Percentiles rank a stretch among this genome's conserved stretches.
These are phyloP conservation scores for Suillus discolor DNA, from an alignment of 768 basidiomycete genomes.

Conservation along the genomic window DNA sequence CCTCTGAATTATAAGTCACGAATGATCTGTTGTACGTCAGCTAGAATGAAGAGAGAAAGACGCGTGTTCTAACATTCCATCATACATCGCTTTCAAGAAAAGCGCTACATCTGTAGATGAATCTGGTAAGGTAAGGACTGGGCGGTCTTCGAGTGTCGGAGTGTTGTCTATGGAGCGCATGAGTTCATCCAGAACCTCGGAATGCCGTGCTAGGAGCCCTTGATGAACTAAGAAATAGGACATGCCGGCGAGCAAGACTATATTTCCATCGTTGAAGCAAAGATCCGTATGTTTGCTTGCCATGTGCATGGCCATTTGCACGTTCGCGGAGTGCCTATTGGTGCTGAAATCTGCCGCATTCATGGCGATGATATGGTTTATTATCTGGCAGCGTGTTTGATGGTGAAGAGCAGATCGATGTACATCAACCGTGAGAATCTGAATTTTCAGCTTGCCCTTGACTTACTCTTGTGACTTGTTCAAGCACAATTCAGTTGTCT, in stretches of 20 bases:
- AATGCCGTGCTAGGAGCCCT: conserved; percentile 68
- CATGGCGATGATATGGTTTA: conserved; percentile 5
- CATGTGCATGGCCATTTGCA: conserved; percentile 20
- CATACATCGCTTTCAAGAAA: conserved; percentile 69
- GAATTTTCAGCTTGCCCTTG: conserved; percentile 13
- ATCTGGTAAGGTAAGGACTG: conserved; percentile 58
- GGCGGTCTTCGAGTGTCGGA: conserved; percentile 51
- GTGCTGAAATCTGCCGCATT: conserved; percentile 46
- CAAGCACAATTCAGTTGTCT: background rate
- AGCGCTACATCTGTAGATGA: conserved; percentile 55
- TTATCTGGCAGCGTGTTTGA: background rate
- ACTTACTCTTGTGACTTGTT: background rate
- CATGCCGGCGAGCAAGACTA: conserved; percentile 58
- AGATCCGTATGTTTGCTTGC: conserved; percentile 52
- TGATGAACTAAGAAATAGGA: conserved; percentile 72
- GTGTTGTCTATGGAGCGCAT: conserved; percentile 35
- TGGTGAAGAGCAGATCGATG: background rate
- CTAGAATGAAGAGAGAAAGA: conserved; percentile 11
- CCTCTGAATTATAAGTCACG: conserved; percentile 47
- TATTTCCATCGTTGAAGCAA: conserved; percentile 70
- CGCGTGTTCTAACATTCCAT: conserved; percentile 58
- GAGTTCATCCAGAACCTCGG: conserved; percentile 46
- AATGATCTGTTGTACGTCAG: conserved; percentile 40
- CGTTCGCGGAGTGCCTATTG: conserved; percentile 36
- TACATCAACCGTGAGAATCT: conserved; percentile 13